phyloP scores from a whole-genome alignment of 768 basidiomycete species.

The Cystobasidium ongulense region DNA sequence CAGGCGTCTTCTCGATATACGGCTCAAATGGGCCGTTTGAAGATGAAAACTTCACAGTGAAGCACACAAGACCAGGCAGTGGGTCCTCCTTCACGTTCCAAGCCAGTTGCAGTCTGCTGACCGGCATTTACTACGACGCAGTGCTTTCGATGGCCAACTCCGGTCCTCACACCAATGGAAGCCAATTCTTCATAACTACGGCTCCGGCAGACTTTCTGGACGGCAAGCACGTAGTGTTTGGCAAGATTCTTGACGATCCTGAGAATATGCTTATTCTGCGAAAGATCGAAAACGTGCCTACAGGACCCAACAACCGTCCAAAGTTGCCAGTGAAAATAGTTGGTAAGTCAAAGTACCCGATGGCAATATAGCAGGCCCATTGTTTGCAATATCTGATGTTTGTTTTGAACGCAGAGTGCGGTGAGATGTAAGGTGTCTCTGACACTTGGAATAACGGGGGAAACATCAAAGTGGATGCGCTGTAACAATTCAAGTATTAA shows the following conservation, averaged over 20 bases:
- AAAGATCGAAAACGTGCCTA: constrained; percentile 93
- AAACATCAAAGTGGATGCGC: too few species aligned
- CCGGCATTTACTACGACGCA: not conserved
- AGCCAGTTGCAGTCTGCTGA: not conserved
- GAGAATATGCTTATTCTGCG: constrained; percentile 88
- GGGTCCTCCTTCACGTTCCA: not conserved
- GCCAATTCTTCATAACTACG: constrained; percentile 97
- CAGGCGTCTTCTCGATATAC: constrained; percentile 93
- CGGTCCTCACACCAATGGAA: constrained; percentile 86
- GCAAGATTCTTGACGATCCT: constrained; percentile 61
- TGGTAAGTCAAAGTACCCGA: too few species aligned
- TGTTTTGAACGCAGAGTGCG: constrained; percentile 24
- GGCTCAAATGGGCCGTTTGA: constrained; percentile 85
- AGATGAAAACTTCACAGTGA: constrained; percentile 90
- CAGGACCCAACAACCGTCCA: constrained; percentile 71
- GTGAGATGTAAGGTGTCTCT: constrained; percentile 34
- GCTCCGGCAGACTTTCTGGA: constrained; percentile 92
- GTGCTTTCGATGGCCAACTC: constrained; percentile 66
- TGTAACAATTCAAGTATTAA: too few species aligned
- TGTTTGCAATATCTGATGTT: not conserved
- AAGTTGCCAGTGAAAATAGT: constrained; percentile 81
- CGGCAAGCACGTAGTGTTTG: constrained; percentile 84
- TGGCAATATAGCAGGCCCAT: too few species aligned
- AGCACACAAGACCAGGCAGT: constrained; percentile 51
- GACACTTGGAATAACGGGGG: too few species aligned